phyloP scores from a whole-genome alignment of 805 yeast genomes.

The Kodamaea jinghongensis region DNA sequence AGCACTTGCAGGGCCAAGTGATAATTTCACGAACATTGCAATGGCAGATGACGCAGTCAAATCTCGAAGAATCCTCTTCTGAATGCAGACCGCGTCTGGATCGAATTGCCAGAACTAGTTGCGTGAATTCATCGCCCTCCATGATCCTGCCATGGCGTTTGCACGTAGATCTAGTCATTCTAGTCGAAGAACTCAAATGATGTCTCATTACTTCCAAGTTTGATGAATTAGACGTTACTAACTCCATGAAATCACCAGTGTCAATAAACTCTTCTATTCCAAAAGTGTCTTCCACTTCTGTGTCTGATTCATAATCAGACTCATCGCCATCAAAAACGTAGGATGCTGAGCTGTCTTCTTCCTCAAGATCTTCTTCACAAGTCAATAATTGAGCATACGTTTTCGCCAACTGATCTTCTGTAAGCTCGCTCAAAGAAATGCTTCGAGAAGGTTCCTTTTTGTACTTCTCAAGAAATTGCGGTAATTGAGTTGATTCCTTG shows the following conservation, averaged over 20 bases:
- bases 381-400: conserved; percentile 25
- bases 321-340: not conserved
- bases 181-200: conserved; percentile 24
- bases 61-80: conserved; percentile 30
- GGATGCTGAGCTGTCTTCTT: conserved; percentile 21
- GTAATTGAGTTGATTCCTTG: conserved; percentile 18
- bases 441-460: conserved; percentile 3
- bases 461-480: conserved; percentile 25
- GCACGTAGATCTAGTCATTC: conserved; percentile 36
- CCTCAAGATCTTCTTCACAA: conserved; percentile 16
- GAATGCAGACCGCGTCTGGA: conserved; percentile 11
- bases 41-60: conserved; percentile 80
- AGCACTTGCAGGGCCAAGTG: conserved; percentile 91
- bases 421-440: conserved; percentile 15
- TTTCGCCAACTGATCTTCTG: conserved; percentile 18
- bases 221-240: conserved; percentile 16
- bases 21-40: conserved; percentile 69
- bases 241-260: conserved; percentile 24
- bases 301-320: conserved; percentile 26
- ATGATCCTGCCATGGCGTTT: conserved; percentile 1
- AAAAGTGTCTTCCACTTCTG: conserved; percentile 29
- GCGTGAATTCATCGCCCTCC: conserved; percentile 16
- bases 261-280: conserved; percentile 21
- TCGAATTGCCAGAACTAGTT: conserved; percentile 22
- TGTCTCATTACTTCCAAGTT: conserved; percentile 21